These are phyloP conservation scores for Tagetes patula DNA, from an alignment of 129 eudicot genomes.

Conservation along the genomic window DNA sequence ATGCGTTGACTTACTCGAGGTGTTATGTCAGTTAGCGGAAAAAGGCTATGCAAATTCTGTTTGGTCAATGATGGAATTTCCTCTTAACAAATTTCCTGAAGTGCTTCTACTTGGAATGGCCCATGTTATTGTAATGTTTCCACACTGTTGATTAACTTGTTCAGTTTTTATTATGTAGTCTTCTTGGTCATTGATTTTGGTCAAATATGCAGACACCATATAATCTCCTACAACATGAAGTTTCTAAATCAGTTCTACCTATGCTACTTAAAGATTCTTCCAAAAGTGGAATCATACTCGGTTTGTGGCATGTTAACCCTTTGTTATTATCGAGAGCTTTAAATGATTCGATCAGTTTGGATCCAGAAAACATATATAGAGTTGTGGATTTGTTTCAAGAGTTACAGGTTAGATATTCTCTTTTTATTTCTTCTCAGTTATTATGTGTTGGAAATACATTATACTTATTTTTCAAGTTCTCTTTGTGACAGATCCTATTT, in stretches of 20 bases:
- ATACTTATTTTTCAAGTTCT: neutral
- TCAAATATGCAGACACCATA: slow-evolving; percentile 54
- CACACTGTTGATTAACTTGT: neutral
- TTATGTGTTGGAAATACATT: neutral
- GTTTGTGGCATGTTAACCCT: slow-evolving; percentile 56
- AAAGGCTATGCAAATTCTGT: slow-evolving; percentile 55
- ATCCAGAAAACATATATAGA: slow-evolving; percentile 39
- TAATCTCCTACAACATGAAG: slow-evolving; percentile 65
- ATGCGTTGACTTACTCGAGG: slow-evolving; percentile 61
- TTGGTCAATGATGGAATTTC: slow-evolving; percentile 50
- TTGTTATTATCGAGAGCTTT: slow-evolving; percentile 51
- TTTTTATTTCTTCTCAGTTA: neutral
- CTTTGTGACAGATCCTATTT: slow-evolving; percentile 49
- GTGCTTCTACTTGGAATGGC: slow-evolving; percentile 64
- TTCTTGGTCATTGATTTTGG: slow-evolving; percentile 7
- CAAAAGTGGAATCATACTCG: slow-evolving; percentile 32
- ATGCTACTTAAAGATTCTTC: slow-evolving; percentile 35
- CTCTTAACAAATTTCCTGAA: slow-evolving; percentile 59
- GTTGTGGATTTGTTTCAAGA: slow-evolving; percentile 58
- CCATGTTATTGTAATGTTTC: slow-evolving; percentile 52
- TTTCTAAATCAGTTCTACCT: slow-evolving; percentile 50
- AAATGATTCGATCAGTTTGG: slow-evolving; percentile 32
- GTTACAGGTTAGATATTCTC: slow-evolving; percentile 46
- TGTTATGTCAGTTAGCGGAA: slow-evolving; percentile 69
- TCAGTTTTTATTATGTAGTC: neutral